A percentile compares a stretch with the other conserved stretches of the same genome.
Conservation (phyloP, 768 basidiomycete species). For the Suillus fuscotomentosus region DNA sequence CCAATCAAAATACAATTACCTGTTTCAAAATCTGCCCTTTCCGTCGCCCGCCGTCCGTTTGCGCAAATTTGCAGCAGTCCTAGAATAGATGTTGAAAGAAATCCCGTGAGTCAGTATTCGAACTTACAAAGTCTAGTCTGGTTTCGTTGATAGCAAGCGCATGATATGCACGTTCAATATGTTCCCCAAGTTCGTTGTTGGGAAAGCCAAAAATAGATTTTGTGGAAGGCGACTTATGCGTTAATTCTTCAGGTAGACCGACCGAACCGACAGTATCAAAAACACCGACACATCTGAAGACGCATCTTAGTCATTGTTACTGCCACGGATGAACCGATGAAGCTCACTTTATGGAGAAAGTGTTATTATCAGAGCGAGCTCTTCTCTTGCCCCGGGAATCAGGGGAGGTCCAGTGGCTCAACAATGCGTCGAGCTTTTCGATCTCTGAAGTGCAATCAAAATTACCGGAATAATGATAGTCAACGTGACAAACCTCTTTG, state of each 20-base stretch:
- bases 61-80: slow-evolving; percentile 64
- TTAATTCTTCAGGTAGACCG: slow-evolving; percentile 67
- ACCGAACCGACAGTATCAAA: slow-evolving; percentile 79
- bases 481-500: slow-evolving; percentile 35
- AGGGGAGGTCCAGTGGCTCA: slow-evolving; percentile 54
- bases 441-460: slow-evolving; percentile 29
- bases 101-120: not conserved
- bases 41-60: slow-evolving; percentile 46
- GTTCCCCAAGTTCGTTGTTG: slow-evolving; percentile 56
- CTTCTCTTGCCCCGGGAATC: slow-evolving; percentile 53
- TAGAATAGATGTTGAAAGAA: slow-evolving; percentile 22
- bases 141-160: slow-evolving; percentile 69
- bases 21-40: slow-evolving; percentile 65
- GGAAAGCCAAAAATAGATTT: slow-evolving; percentile 64
- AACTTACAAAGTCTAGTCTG: slow-evolving; percentile 64
- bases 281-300: slow-evolving; percentile 61
- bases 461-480: not conserved
- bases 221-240: slow-evolving; percentile 40
- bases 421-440: slow-evolving; percentile 37
- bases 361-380: slow-evolving; percentile 42
- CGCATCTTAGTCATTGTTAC: slow-evolving; percentile 3
- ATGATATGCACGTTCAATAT: slow-evolving; percentile 66
- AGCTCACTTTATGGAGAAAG: slow-evolving; percentile 63
- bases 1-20: slow-evolving; percentile 31
- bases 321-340: not conserved